Conservation (phyloP, 768 basidiomycete genomes). For the Boletus tylopilopsis region DNA sequence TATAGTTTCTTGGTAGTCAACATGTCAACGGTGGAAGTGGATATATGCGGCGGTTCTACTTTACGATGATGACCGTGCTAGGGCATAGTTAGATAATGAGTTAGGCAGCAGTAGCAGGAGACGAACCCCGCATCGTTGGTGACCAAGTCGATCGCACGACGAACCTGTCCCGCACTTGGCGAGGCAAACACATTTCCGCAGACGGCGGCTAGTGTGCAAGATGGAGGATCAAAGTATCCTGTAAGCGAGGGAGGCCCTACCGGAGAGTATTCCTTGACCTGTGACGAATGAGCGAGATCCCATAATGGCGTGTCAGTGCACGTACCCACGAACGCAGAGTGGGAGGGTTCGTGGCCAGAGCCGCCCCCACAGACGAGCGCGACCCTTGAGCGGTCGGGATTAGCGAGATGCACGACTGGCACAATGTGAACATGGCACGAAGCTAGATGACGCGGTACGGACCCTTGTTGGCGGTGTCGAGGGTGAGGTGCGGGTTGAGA, state of each 20-base stretch:
- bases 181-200: constrained; percentile 90
- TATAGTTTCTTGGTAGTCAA: constrained; percentile 61
- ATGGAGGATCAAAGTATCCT: neutral
- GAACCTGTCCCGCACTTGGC: constrained; percentile 82
- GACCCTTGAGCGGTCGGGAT: constrained; percentile 62
- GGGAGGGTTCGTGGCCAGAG: constrained; percentile 88
- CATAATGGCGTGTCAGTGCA: neutral
- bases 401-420: constrained; percentile 59
- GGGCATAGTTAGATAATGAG: neutral
- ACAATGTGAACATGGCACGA: neutral
- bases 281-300: neutral
- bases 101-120: neutral
- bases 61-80: constrained; percentile 81
- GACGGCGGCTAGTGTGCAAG: constrained; percentile 55
- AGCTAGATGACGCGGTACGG: neutral
- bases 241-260: constrained; percentile 30
- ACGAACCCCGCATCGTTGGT: constrained; percentile 68
- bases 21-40: constrained; percentile 4
- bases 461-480: constrained; percentile 72
- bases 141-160: constrained; percentile 73
- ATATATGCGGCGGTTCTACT: constrained; percentile 39
- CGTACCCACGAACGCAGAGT: constrained; percentile 85
- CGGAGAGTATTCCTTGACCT: constrained; percentile 79
- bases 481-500: constrained; percentile 64
- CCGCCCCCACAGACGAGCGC: constrained; percentile 82